Evolutionary conservation across 495 filamentous ascomycete species (phyloP).

Genomic region (Penicillium waksmanii): DNA sequence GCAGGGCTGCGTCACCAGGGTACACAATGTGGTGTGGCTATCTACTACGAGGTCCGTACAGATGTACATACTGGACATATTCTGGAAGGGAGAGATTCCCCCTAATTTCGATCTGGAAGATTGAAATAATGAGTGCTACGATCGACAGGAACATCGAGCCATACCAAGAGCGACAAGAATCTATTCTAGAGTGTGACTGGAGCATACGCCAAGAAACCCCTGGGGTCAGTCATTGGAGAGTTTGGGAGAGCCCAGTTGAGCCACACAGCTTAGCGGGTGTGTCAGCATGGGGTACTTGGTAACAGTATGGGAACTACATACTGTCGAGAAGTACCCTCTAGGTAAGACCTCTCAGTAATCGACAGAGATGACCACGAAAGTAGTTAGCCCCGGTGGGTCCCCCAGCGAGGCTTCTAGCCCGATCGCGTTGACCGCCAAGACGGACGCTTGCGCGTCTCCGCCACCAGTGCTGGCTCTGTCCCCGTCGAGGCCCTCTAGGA

Average conservation of each 20-base stretch:
- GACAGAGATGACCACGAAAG: conserved; percentile 16
- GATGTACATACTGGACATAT: background rate
- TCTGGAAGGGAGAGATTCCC: background rate
- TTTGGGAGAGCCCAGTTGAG: conserved; percentile 5
- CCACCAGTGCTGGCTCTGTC: conserved; percentile 18
- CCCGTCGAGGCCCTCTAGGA: conserved; percentile 16
- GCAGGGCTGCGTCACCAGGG: conserved; percentile 13
- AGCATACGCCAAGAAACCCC: conserved; percentile 34
- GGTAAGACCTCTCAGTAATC: background rate
- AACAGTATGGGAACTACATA: conserved; percentile 3
- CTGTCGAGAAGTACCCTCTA: background rate
- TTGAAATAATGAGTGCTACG: conserved; percentile 10
- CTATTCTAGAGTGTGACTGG: conserved; percentile 25
- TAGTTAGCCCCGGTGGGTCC: conserved; percentile 29
- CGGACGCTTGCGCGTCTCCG: conserved; percentile 54
- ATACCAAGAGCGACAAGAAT: conserved; percentile 17
- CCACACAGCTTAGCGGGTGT: conserved; percentile 3
- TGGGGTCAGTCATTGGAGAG: conserved; percentile 5
- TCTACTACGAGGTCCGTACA: background rate
- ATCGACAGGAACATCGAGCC: conserved; percentile 29
- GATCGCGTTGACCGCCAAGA: conserved; percentile 48
- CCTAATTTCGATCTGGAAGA: background rate
- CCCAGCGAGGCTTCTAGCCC: conserved; percentile 38
- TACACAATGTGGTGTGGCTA: background rate
- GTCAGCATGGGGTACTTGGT: background rate